Conservation (phyloP, 305 asterid species). For the Striga hermonthica region DNA sequence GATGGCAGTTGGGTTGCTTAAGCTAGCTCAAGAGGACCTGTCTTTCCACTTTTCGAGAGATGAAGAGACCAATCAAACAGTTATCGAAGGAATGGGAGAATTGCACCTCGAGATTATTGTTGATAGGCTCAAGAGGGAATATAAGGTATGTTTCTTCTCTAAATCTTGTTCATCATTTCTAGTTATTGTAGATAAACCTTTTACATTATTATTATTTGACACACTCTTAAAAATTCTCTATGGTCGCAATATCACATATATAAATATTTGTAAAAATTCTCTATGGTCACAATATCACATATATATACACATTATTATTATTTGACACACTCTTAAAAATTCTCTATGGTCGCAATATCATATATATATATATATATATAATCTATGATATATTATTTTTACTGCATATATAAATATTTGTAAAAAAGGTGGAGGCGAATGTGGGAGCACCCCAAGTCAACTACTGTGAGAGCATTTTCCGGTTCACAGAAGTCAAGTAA, state of each 20-base stretch:
- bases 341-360: no score
- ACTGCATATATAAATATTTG: no score
- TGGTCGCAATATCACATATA: conserved; percentile 15
- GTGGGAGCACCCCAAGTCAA: conserved; percentile 99
- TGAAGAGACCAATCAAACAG: conserved; percentile 89
- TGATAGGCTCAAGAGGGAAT: conserved; percentile 95
- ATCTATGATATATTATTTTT: no score
- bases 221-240: neutral
- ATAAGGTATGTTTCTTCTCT: conserved; percentile 49
- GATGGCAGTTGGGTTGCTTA: conserved; percentile 82
- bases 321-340: no score
- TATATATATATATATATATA: no score
- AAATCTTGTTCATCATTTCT: conserved; percentile 22
- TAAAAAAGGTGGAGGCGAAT: conserved; percentile 84
- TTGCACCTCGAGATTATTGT: conserved; percentile 93
- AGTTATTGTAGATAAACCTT: neutral
- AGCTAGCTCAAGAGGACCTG: conserved; percentile 97
- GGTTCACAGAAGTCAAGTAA: conserved; percentile 66
- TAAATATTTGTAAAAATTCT: no score
- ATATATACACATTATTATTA: no score
- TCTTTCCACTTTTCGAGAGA: conserved; percentile 96
- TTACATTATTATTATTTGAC: no score
- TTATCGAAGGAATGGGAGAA: conserved; percentile 98
- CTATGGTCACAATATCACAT: no score
- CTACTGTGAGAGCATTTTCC: conserved; percentile 91